Base-by-base conservation (phyloP, 2,329 filamentous ascomycete species). In the Exophiala calicioides region DNA sequence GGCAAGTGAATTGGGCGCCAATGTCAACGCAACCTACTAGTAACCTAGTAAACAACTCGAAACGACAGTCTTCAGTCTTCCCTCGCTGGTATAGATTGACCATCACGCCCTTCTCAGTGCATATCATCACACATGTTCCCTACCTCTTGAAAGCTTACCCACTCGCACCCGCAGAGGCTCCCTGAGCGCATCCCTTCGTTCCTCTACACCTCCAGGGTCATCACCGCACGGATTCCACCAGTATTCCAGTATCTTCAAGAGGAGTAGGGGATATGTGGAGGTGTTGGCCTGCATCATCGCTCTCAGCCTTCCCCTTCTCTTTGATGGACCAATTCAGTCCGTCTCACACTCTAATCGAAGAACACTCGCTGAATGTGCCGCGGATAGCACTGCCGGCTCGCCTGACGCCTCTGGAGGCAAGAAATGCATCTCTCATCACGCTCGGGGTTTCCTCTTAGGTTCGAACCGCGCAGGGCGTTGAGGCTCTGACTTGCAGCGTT, bases 341-440 rank as follows among this genome's bases (percentile, higher is more conserved):
- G 42, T 20, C 51, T 50, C 24, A 50, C 30, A 13, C 27, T 40
- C 13, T 55, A 49, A 31, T 50, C 29, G 31, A 57, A 57, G 3
- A 50, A 8, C 39, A 43, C 20, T 50, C 44, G 20, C 53, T 55
- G 32, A 57, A 45, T 7, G 37, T 47, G 21, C 54, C 54, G 5
- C 54, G 45, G 16, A 57, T 41, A n/a, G 41, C 34, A 26, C 55
- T 52, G 7, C 54, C 54, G 23, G 43, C 32, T 24, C 54, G 52
- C 31, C 42, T 46, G 43, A 57, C 38, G 7, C 54, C 54, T 35
- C 46, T 49, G 20, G 55, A 18, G 16, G 45, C 48, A 5, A 44
- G 44, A 24, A 52, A 52, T 16, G 50, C 48, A 9, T 50, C 47
- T 21, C 37, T 39, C 15, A 53, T 24, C 27, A 43, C 41, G 9